Conservation (phyloP, 106 monocot genomes). For the Amphibolis antarctica region DNA sequence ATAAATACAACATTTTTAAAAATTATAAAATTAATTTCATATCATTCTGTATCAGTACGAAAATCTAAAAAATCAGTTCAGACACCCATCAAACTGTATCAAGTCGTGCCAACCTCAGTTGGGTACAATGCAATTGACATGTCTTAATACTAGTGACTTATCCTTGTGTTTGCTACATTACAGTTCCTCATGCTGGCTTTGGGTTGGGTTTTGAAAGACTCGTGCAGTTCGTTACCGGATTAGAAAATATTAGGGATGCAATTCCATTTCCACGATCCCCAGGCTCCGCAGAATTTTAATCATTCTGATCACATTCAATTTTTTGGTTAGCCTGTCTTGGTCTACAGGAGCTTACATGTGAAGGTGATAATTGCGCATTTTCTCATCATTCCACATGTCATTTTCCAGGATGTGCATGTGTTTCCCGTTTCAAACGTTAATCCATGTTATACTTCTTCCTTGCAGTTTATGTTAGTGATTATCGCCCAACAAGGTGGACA, state of each 20-base stretch:
- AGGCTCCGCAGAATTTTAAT: conserved; percentile 80
- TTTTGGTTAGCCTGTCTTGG: background rate
- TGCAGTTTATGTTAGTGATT: too few species aligned
- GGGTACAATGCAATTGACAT: too few species aligned
- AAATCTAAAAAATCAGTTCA: too few species aligned
- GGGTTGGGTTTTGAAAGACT: conserved; percentile 92
- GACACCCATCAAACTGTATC: too few species aligned
- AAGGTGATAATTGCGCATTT: background rate
- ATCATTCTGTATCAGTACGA: too few species aligned
- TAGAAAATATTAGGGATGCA: conserved; percentile 95
- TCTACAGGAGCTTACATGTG: background rate
- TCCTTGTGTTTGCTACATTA: conserved; percentile 4
- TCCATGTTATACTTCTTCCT: background rate
- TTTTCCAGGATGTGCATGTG: background rate
- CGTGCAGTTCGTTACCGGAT: conserved; percentile 90
- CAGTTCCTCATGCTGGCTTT: conserved; percentile 98
- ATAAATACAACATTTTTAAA: too few species aligned
- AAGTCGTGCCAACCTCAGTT: too few species aligned
- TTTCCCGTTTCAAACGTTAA: background rate
- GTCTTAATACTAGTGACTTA: too few species aligned
- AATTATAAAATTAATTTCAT: too few species aligned
- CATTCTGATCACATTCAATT: background rate
- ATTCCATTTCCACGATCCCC: conserved; percentile 86
- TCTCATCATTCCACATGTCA: background rate
- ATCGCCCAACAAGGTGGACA: too few species aligned